Evolutionary conservation across 768 basidiomycete species (phyloP), one percentile per base, ranked within the genome.

Genomic region (Gymnopilus junonius): DNA sequence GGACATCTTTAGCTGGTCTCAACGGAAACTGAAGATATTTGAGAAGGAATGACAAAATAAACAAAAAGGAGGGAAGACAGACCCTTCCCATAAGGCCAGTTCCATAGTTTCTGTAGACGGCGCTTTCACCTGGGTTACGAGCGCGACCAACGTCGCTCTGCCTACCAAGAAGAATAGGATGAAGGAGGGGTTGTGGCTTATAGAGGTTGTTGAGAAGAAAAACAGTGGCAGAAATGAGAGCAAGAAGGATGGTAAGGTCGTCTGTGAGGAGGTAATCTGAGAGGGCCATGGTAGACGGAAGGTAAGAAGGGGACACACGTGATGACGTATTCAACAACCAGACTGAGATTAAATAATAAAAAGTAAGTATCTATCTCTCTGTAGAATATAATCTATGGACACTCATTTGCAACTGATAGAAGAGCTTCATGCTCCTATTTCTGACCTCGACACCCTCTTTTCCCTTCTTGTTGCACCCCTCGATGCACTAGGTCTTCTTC

Each of bases 141-240:
- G 95, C 93, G 54, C 89, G 83, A 12, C 88, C 89, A 27, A 91
- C 90, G 74, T 97, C 96, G 68, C 93, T 94, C 82, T 98, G 95
- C 54, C 94, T 81, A 7, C 95, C 95, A 1, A 98, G 84, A 8
- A 97, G 83, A 67, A 98, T 91, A n/a, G 95, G 95, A 70, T 97
- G 95, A 0, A 96, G 94, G 43, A 96, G 85, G 2, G 91, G 89
- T 67, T 91, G 91, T 3, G 91, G 91, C 67, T 85, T 92, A 77
- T 93, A 92, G 63, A 92, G 78, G 72, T 87, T 93, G 70, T 88
- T 88, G 45, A 93, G 79, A 32, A 93, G 81, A 72, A 92, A 93
- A 39, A 92, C 83, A 8, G 90, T 90, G 2, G 88, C 90, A 4
- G 87, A 87, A 35, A 90, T 88, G 65, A 94, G 84, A 54, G 87